Evolutionary conservation across 176 grass and related monocot genomes (phyloP), one percentile per base, ranked within the genome.

Genomic region (Triticum aestivum): DNA sequence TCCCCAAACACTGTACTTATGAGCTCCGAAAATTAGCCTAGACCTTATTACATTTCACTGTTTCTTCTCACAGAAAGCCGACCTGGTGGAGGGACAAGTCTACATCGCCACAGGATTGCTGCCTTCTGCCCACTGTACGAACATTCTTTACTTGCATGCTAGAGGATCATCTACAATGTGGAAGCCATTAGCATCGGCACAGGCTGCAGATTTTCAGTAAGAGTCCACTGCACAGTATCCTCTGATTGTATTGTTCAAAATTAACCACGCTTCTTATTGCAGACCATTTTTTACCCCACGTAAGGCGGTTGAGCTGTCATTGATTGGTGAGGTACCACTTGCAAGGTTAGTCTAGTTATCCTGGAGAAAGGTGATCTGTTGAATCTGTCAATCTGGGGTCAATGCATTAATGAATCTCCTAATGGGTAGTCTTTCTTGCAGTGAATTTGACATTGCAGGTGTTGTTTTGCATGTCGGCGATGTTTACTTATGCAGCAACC

Each of bases 361-460:
- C 78, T 42, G 8, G 49, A 11, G 37, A 23, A 80, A 71, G 18
- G 26, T 89, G 39, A 73, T 78, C 45, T 74, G 42, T 69, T 64
- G 15, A 78, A 62, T 79, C 73, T 76, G 23, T 64, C 20, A 68
- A 67, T 85, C 44, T 79, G 8, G 20, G 58, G 11, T 84, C 47
- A 14, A 51, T 87, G 6, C 15, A 79, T 63, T 64, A 69, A 64
- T 79, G 65, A 72, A 51, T 65, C 42, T 88, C 79, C 10, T 38
- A 30, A 38, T 61, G 44, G 87, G 49, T 62, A 56, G 10, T 29
- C 20, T 86, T 80, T 86, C 14, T 85, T 94, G 81, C 81, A 98
- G 96, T 88, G 96, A 96, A 87, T 98, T 98, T 83, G 93, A 98
- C 80, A 77, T 96, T 88, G 91, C 90, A 89, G 93, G 91, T 56